Percentiles rank a stretch among this genome's conserved stretches.
These are phyloP conservation scores for Vaccinium corymbosum DNA, from an alignment of 148 eudicot genomes.

Conservation along the genomic window DNA sequence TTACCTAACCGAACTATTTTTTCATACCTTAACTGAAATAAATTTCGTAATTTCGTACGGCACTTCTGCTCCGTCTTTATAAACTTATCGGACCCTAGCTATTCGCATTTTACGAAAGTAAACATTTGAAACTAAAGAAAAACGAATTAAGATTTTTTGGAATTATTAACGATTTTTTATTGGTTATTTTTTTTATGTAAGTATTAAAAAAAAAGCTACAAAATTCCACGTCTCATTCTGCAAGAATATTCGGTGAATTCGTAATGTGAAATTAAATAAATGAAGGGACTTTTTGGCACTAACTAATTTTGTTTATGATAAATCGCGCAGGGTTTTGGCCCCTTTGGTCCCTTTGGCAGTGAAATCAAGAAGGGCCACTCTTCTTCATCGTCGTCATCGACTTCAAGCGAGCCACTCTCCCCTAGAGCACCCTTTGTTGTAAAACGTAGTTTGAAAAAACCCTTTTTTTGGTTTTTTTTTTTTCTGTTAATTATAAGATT, in stretches of 20 bases:
- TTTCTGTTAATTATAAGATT: background rate
- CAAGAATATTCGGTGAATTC: no score
- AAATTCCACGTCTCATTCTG: no score
- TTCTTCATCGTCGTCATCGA: slow-evolving; percentile 54
- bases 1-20: background rate
- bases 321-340: slow-evolving; percentile 17
- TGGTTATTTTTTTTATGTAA: no score
- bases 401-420: slow-evolving; percentile 60
- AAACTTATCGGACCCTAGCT: background rate
- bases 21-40: no score
- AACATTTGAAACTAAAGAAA: background rate
- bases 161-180: no score
- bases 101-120: background rate
- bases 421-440: slow-evolving; percentile 75
- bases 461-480: background rate
- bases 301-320: background rate
- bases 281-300: background rate
- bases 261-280: background rate
- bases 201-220: no score
- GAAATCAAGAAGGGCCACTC: slow-evolving; percentile 56
- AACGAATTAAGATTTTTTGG: background rate
- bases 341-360: slow-evolving; percentile 25
- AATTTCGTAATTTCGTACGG: no score
- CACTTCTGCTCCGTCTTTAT: background rate
- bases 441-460: slow-evolving; percentile 46